Conservation (phyloP, 192 early-diverging fungal species). For the Mortierella hygrophila region DNA sequence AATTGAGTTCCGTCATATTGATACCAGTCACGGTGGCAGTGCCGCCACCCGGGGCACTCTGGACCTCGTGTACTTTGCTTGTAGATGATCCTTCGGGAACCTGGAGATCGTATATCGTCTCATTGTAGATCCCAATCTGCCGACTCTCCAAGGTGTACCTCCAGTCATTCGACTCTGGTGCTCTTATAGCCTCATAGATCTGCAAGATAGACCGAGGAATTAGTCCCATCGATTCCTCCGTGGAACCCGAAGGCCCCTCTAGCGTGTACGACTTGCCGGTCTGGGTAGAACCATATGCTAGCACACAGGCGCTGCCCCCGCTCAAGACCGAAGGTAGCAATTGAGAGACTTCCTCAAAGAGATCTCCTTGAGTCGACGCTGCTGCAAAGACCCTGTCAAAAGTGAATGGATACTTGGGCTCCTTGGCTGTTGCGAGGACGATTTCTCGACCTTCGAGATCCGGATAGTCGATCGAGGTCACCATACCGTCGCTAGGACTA, state of each 20-base stretch:
- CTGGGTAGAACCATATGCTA: background rate
- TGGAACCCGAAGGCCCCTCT: background rate
- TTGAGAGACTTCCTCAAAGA: background rate
- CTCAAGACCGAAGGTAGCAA: background rate
- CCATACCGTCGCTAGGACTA: too few species aligned
- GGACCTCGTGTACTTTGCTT: background rate
- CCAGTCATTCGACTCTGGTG: background rate
- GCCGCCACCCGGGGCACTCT: background rate
- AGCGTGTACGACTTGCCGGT: slow-evolving; percentile 10
- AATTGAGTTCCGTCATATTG: background rate
- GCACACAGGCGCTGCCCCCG: background rate
- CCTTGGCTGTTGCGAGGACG: background rate
- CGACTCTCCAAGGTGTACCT: slow-evolving; percentile 1
- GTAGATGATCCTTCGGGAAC: background rate
- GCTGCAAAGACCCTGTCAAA: slow-evolving; percentile 13
- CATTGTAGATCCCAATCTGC: background rate
- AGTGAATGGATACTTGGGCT: slow-evolving; percentile 2
- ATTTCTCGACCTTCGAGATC: slow-evolving; percentile 9
- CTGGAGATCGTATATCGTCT: slow-evolving; percentile 4
- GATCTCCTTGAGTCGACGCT: background rate
- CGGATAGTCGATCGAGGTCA: background rate
- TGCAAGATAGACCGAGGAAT: slow-evolving; percentile 1
- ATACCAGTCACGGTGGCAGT: background rate
- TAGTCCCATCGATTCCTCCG: background rate
- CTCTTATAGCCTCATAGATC: background rate